Evolutionary conservation across 148 eudicot species (phyloP), one percentile per base, ranked within the genome.

Genomic region (Suaeda aralocaspica): DNA sequence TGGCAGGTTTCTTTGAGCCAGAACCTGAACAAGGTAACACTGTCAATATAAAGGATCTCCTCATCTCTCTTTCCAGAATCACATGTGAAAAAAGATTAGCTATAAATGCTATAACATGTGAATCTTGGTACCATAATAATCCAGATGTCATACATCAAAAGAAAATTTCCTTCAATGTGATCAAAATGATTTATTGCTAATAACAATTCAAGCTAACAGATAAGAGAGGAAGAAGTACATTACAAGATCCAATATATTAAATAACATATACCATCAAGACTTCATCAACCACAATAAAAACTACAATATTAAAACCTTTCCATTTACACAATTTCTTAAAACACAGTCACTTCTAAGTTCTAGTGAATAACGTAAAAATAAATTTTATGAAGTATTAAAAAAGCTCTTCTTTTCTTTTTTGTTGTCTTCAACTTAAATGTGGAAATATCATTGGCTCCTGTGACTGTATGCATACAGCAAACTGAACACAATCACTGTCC

Each of bases 1-100:
- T 71, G 70, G 74, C 50, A 50, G 78, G 74, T 66, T 67, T 53
- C 67, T 55, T 61, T 13, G 83, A 81, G 61, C 78, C 82, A 82
- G 87, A 78, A 79, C 58, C 71, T 71, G 61, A 44, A 72, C 30
- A 5, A 58, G 49, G 33, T 12, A 36, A 28, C 5, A 46, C 39
- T 10, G 7, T 36, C 19, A 9, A 33, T 19, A 19, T 19, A 33
- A 30, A 31, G 15, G 28, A 21, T 33, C 15, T 36, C 11, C 22
- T 49, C 18, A 21, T 33, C 15, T 36, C 11, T 7, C 19, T n/a
- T 41, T 33, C 19, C 13, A 48, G 5, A 33, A 55, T 13, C 22
- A 24, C 49, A 68, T 28, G n/a, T 11, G 14, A 15, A 68, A n/a
- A n/a, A n/a, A n/a, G n/a, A n/a, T n/a, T n/a, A n/a, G n/a, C n/a